Evolutionary conservation across 2,329 filamentous ascomycete genomes (phyloP).

Genomic region (Zymoseptoria brevis): DNA sequence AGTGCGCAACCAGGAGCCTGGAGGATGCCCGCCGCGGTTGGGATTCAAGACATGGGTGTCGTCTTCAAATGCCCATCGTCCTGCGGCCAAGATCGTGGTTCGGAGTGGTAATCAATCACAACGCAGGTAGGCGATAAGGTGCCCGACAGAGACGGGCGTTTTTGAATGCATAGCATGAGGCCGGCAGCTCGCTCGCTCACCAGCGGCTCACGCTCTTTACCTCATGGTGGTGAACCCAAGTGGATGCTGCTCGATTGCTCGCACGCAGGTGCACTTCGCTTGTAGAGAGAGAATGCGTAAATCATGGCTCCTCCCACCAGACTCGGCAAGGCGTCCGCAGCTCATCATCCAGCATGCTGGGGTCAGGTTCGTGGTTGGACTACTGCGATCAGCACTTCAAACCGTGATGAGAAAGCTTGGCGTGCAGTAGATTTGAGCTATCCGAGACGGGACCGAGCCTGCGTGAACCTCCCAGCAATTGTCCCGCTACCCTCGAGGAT

Average conservation of each 20-base stretch:
- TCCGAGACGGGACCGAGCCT: no score
- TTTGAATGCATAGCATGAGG: not conserved
- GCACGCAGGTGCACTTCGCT: not conserved
- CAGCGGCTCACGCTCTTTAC: not conserved
- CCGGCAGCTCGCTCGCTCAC: not conserved
- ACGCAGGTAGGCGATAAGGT: not conserved
- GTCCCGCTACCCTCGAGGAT: not conserved
- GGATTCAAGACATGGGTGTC: not conserved
- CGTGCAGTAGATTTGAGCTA: not conserved
- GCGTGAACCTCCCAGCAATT: no score
- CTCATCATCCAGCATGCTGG: not conserved
- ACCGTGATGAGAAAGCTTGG: not conserved
- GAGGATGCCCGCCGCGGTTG: not conserved
- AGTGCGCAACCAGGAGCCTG: not conserved
- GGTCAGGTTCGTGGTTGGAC: not conserved
- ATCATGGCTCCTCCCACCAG: not conserved
- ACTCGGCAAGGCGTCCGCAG: not conserved
- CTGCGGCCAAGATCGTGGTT: not conserved
- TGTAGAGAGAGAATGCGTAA: not conserved
- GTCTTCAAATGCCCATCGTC: not conserved
- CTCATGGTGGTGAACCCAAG: not conserved
- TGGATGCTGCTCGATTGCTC: not conserved
- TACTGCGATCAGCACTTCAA: not conserved
- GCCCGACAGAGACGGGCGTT: not conserved
- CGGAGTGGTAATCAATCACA: not conserved